These are phyloP conservation scores for Clarkia xantiana DNA, from an alignment of 345 rosid species.

Conservation along the genomic window DNA sequence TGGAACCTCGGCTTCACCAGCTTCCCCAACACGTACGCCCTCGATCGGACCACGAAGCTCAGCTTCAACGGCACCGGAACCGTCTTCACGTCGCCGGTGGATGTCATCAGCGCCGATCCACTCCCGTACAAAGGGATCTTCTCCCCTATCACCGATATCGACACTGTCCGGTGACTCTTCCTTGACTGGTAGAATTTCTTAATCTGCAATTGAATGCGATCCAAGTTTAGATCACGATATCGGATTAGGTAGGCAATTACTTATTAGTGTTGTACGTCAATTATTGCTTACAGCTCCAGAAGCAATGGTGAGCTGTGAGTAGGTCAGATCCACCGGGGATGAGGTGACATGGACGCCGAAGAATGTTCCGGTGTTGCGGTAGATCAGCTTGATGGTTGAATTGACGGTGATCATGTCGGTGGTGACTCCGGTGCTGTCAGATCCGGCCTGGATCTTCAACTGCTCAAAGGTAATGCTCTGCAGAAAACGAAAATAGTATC, in stretches of 20 bases:
- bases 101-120: constrained; percentile 52
- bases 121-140: constrained; percentile 83
- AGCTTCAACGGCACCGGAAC: constrained; percentile 51
- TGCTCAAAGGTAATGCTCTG: constrained; percentile 74
- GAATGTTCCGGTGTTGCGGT: constrained; percentile 81
- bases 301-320: constrained; percentile 48
- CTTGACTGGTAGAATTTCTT: constrained; percentile 69
- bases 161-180: constrained; percentile 53
- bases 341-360: constrained; percentile 87
- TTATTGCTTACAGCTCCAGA: constrained; percentile 56
- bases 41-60: constrained; percentile 47
- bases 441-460: constrained; percentile 79
- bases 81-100: constrained; percentile 25
- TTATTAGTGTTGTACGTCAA: background rate
- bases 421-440: constrained; percentile 72
- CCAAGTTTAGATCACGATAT: background rate
- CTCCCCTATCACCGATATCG: constrained; percentile 39
- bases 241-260: background rate
- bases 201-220: constrained; percentile 33
- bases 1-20: constrained; percentile 72
- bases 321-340: constrained; percentile 56
- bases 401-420: constrained; percentile 83
- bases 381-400: constrained; percentile 59
- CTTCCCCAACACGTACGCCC: constrained; percentile 78
- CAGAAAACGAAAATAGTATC: constrained; percentile 1